Evolutionary conservation across 2,329 filamentous ascomycete genomes (phyloP), one percentile per base, ranked within the genome.

Genomic region (Colletotrichum euphorbiae): DNA sequence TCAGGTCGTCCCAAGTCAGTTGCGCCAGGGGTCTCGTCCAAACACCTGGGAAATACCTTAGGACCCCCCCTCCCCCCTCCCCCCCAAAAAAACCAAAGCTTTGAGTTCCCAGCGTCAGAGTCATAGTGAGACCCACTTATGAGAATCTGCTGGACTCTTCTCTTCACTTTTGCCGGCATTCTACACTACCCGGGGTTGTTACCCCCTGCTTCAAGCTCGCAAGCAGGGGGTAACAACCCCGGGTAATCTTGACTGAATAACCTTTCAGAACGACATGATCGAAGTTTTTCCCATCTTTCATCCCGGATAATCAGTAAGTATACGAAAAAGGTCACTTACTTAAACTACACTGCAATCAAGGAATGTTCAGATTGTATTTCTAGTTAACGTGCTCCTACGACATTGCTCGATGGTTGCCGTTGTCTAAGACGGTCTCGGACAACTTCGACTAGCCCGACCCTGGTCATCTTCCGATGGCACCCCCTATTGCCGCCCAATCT

Each of bases 81-180:
- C n/a, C 24, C 40, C 15, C 52, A 38, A n/a, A 28, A 8, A 28
- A 28, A 8, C 1, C 36, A 12, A 56, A 43, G 33, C 19, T 38
- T 28, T 9, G n/a, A 24, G 36, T 24, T 24, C 43, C 21, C 13
- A 28, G 19, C 3, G 15, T 58, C 64, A 48, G 61, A 69, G 61
- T 60, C 61, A 69, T 66, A 40, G 52, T 13, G 6, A n/a, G 66
- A 46, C 61, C 66, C 66, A 69, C 62, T 45, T 43, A 28, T 43
- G 51, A 36, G 66, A 66, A 66, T 21, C 33, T 60, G 28, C 61
- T 19, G 58, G 66, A 69, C 38, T 17, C 57, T 67, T 45, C 48
- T 5, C 31, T n/a, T 24, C 28, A n/a, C 11, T 11, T n/a, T 46
- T 36, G 38, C 60, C 36, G 13, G 19, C 36, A 21, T 8, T 19